These are phyloP conservation scores for Takakia lepidozioides DNA, from an alignment of 225 moss, liverwort and hornwort genomes.

Conservation along the genomic window DNA sequence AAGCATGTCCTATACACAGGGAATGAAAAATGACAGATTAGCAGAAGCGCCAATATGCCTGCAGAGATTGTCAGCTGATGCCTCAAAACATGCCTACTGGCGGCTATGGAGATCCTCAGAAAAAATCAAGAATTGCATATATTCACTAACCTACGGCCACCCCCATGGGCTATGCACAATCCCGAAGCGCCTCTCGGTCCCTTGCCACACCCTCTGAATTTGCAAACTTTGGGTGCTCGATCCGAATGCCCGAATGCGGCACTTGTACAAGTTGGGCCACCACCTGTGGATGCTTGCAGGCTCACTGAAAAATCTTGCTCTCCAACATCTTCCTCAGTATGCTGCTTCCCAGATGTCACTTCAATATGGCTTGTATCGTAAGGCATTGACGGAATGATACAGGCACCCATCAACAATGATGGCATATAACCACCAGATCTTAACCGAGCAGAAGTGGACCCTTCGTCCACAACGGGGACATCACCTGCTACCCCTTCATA, in stretches of 20 bases:
- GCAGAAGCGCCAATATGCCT: too few species aligned
- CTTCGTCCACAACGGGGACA: constrained; percentile 95
- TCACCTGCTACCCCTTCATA: constrained; percentile 24
- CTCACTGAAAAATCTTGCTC: constrained; percentile 76
- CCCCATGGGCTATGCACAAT: constrained; percentile 92
- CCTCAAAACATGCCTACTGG: too few species aligned
- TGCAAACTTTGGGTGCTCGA: constrained; percentile 84
- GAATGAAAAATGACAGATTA: too few species aligned
- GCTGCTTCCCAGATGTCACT: constrained; percentile 27
- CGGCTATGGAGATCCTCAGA: too few species aligned
- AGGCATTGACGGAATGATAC: constrained; percentile 30
- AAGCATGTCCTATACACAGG: too few species aligned
- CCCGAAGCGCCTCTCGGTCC: constrained; percentile 94
- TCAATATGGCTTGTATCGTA: constrained; percentile 13
- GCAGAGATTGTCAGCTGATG: too few species aligned
- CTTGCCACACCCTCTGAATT: constrained; percentile 92
- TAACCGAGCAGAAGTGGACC: constrained; percentile 85
- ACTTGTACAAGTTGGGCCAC: constrained; percentile 85
- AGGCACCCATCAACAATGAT: constrained; percentile 70
- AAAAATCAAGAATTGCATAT: too few species aligned
- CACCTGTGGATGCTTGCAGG: constrained; percentile 78
- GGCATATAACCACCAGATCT: constrained; percentile 92
- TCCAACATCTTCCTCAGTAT: constrained; percentile 40
- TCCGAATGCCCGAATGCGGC: constrained; percentile 75
- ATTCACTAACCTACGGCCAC: constrained; percentile 72